Evolutionary conservation across 306 rosid genomes (phyloP), one percentile per base, ranked within the genome.

Genomic region (Corylus avellana): DNA sequence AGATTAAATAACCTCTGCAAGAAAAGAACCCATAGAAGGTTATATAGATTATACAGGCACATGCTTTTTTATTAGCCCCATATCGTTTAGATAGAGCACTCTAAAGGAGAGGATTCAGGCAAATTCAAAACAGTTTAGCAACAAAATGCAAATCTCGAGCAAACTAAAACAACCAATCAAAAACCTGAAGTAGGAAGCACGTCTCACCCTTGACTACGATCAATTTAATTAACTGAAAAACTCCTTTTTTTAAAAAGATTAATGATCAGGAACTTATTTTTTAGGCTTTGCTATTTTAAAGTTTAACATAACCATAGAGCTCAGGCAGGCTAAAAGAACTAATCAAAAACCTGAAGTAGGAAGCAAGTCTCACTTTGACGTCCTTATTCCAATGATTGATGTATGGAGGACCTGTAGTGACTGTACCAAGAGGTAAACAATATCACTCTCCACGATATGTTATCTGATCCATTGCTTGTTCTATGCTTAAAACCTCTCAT

Each of bases 401-500:
- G 86, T 84, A 95, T 16, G 98, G 98, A 37, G 98, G 98, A 46
- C 98, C 98, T 0, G 97, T 91, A 9, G 81, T 85, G 84, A 29
- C 91, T 3, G 94, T 46, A 81, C 92, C 96, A 77, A 95, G 95
- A 37, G 98, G 97, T 61, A 85, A 92, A 13, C 98, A 94, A 66
- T 88, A 88, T 96, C 98, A 92, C 86, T 89, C 77, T 13, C 94
- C 98, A 1, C 79, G 86, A 66, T 88, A 92, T 54, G 98, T 89
- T 80, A 95, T 73, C 53, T 57, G 92, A 79, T 90, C 90, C 98
- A 95, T 95, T 16, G 98, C 98, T 86, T 95, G 98, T 90, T 95
- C 98, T 35, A 95, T 68, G 67, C 97, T 92, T 48, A 95, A 84
- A 86, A 95, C 96, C 88, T 95, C 97, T 97, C 98, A 95, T 37